A percentile compares a stretch with the other conserved stretches of the same genome.
Conservation (phyloP, 345 rosid genomes). For the Eucalyptus marginata region DNA sequence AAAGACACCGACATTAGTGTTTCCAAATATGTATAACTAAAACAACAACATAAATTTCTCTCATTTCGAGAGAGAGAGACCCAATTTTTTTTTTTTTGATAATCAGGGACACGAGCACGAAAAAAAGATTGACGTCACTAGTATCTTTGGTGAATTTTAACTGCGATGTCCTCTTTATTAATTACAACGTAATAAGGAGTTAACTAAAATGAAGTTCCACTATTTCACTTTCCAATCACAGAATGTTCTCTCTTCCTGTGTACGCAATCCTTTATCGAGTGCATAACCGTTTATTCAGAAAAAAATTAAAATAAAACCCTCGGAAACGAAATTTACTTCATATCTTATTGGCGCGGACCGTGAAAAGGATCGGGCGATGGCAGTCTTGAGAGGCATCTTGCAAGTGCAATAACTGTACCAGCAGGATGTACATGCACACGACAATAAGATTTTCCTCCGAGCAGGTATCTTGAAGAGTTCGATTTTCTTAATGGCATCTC, state of each 20-base stretch:
- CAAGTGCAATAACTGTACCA: background rate
- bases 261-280: no score
- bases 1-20: background rate
- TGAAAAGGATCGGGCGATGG: no score
- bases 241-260: background rate
- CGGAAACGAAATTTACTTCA: background rate
- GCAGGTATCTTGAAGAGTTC: background rate
- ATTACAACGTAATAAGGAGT: background rate
- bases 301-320: no score
- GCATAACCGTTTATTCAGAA: no score
- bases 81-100: background rate
- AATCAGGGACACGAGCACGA: background rate
- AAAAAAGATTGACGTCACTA: background rate
- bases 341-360: no score
- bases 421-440: background rate
- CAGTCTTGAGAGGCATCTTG: background rate
- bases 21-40: background rate
- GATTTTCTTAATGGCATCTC: background rate
- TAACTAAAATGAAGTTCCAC: background rate
- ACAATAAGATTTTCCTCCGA: background rate
- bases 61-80: background rate
- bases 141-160: background rate
- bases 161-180: background rate
- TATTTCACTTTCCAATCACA: background rate
- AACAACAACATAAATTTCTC: background rate